A percentile compares a stretch with the other conserved stretches of the same genome.
Evolutionary conservation across 2,329 filamentous ascomycete genomes (phyloP).

Genomic region (Fusarium clavum): DNA sequence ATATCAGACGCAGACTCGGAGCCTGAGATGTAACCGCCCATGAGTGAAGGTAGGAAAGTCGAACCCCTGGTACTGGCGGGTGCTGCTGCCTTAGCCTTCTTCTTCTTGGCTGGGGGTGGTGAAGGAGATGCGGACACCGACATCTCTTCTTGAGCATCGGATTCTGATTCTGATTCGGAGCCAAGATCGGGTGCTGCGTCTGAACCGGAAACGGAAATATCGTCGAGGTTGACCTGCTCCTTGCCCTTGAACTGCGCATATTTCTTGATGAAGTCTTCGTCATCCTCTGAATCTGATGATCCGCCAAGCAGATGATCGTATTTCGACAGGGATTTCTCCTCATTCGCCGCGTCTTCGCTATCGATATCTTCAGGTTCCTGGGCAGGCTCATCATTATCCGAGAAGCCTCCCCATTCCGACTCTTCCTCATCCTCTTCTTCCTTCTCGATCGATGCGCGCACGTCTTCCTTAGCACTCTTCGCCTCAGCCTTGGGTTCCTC

Average conservation of each 20-base stretch:
- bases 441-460: slow-evolving; percentile 37
- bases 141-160: slow-evolving; percentile 25
- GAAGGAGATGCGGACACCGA: slow-evolving; percentile 51
- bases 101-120: slow-evolving; percentile 51
- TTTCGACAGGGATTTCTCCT: slow-evolving; percentile 54
- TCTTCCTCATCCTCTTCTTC: slow-evolving; percentile 48
- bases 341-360: slow-evolving; percentile 45
- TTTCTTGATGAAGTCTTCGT: slow-evolving; percentile 54
- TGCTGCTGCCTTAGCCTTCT: slow-evolving; percentile 43
- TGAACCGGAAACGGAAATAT: slow-evolving; percentile 55
- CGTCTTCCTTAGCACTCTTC: slow-evolving; percentile 33
- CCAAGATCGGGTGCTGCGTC: slow-evolving; percentile 49
- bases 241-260: slow-evolving; percentile 49
- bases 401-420: slow-evolving; percentile 54
- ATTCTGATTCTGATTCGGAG: slow-evolving; percentile 41
- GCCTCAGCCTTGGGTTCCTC: slow-evolving; percentile 26
- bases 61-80: slow-evolving; percentile 54
- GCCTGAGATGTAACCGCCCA: slow-evolving; percentile 83
- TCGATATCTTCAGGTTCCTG: slow-evolving; percentile 35
- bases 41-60: slow-evolving; percentile 79
- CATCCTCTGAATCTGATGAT: slow-evolving; percentile 55
- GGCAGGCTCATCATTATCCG: slow-evolving; percentile 39
- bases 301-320: slow-evolving; percentile 60
- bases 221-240: slow-evolving; percentile 54
- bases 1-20: slow-evolving; percentile 77